Evolutionary conservation across 495 filamentous ascomycete species (phyloP).

Genomic region (Pseudevernia furfuracea): DNA sequence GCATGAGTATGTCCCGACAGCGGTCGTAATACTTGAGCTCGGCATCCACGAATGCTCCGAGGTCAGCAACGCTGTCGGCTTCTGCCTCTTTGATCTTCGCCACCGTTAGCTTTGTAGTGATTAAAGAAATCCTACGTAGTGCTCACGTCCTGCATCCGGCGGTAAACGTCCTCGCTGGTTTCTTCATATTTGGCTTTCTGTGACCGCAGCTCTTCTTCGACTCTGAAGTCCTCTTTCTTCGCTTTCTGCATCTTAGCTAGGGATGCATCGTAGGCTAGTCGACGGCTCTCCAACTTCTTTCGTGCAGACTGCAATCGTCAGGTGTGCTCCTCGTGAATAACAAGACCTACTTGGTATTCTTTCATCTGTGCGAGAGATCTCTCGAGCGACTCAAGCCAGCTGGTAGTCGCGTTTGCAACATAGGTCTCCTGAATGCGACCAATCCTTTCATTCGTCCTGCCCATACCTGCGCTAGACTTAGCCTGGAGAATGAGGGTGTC

Average conservation of each 20-base stretch:
- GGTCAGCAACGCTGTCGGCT: constrained; percentile 70
- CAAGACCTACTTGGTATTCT: constrained; percentile 71
- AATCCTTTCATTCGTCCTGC: constrained; percentile 79
- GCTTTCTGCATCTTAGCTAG: constrained; percentile 87
- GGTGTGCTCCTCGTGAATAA: neutral
- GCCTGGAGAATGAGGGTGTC: neutral
- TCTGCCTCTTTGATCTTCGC: constrained; percentile 75
- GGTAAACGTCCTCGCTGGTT: constrained; percentile 82
- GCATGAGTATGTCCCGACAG: constrained; percentile 67
- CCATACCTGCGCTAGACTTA: constrained; percentile 49
- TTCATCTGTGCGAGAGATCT: constrained; percentile 91
- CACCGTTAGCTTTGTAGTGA: neutral
- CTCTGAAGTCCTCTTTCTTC: constrained; percentile 85
- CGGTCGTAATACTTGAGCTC: constrained; percentile 88
- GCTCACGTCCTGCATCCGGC: constrained; percentile 75
- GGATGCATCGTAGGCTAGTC: constrained; percentile 86
- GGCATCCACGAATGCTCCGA: constrained; percentile 77
- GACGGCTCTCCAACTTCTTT: constrained; percentile 89
- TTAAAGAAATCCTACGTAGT: neutral
- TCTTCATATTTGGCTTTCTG: constrained; percentile 97
- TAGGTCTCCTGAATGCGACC: constrained; percentile 83
- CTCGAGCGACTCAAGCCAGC: constrained; percentile 89
- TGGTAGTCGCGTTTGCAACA: constrained; percentile 68
- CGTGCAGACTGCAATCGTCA: constrained; percentile 54
- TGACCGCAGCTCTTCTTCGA: constrained; percentile 85